phyloP scores from a whole-genome alignment of 116 monocot genomes.

The Cymodocea nodosa region DNA sequence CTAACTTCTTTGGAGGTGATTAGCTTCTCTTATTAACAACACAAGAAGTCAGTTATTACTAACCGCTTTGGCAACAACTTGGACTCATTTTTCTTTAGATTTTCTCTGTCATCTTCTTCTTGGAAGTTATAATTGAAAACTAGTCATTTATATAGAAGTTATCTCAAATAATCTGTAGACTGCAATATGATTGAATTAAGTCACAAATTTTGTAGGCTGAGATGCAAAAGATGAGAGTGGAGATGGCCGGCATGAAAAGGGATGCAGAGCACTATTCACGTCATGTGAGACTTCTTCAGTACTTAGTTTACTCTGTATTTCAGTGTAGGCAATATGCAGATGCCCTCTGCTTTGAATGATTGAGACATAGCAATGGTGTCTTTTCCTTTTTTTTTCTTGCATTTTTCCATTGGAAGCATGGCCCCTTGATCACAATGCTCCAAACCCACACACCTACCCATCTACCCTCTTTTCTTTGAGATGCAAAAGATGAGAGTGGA shows the following conservation, averaged over 20 bases:
- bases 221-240: constrained; percentile 93
- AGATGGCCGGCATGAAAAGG: constrained; percentile 98
- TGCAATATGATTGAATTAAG: background rate
- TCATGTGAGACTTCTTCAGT: constrained; percentile 24
- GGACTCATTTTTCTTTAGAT: no score
- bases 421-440: no score
- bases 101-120: no score
- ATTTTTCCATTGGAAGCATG: no score
- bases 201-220: constrained; percentile 45
- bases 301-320: background rate
- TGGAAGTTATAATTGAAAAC: no score
- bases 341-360: no score
- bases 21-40: background rate
- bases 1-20: constrained; percentile 71
- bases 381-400: no score
- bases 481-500: constrained; percentile 96
- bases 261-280: constrained; percentile 98
- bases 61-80: no score
- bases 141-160: no score
- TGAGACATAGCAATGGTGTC: no score
- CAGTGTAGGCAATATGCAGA: no score
- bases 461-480: constrained; percentile 12
- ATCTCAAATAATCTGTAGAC: background rate
- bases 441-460: no score
- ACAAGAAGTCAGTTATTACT: background rate